These are phyloP conservation scores for Suillus subluteus DNA, from an alignment of 768 basidiomycete genomes.

Conservation along the genomic window DNA sequence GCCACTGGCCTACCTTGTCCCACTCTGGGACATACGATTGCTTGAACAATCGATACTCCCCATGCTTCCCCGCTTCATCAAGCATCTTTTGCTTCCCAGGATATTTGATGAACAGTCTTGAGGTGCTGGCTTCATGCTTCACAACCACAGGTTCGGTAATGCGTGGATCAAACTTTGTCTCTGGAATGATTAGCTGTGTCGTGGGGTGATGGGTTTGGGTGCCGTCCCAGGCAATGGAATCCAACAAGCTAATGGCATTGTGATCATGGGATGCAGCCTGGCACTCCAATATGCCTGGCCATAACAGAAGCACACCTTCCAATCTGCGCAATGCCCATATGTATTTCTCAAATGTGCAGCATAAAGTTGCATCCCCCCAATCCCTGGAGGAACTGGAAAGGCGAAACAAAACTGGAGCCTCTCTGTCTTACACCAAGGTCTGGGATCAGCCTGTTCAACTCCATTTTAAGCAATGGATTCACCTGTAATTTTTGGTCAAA, in stretches of 20 bases:
- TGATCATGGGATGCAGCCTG: neutral
- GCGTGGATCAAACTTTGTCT: neutral
- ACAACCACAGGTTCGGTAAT: neutral
- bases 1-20: neutral
- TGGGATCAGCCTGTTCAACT: neutral
- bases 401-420: neutral
- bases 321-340: neutral
- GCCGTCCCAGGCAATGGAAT: neutral
- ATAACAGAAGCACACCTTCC: neutral
- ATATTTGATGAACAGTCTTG: neutral
- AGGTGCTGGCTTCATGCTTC: neutral
- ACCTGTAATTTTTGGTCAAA: neutral
- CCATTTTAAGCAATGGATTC: neutral
- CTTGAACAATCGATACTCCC: neutral
- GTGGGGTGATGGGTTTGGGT: neutral
- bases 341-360: neutral
- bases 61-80: neutral
- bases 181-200: neutral
- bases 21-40: neutral
- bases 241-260: neutral
- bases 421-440: neutral
- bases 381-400: neutral
- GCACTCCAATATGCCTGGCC: neutral
- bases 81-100: neutral
- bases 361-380: neutral